A percentile compares a stretch with the other conserved stretches of the same genome.
phyloP scores from a whole-genome alignment of 257 asterid species.

The Cynanchum wilfordii region DNA sequence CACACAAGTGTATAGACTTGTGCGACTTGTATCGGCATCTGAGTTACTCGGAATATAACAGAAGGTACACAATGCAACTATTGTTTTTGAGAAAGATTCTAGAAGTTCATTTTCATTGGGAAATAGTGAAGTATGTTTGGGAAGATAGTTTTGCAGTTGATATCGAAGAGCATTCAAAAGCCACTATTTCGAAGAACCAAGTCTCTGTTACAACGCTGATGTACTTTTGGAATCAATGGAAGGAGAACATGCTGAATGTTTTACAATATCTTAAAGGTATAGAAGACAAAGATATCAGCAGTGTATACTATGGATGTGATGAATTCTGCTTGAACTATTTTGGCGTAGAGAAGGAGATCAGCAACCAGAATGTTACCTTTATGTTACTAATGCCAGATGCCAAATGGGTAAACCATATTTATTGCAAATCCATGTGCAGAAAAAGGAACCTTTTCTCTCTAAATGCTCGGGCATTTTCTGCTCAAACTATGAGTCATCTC shows the following conservation, averaged over 20 bases:
- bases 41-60: too few species aligned
- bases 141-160: not conserved
- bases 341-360: constrained; percentile 37
- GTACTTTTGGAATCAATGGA: constrained; percentile 44
- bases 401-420: constrained; percentile 39
- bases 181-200: constrained; percentile 23
- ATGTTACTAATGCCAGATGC: constrained; percentile 45
- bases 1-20: constrained; percentile 26
- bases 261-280: constrained; percentile 32
- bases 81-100: constrained; percentile 35
- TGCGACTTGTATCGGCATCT: constrained; percentile 16
- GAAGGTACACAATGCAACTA: not conserved
- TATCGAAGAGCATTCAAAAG: constrained; percentile 20
- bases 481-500: constrained; percentile 39
- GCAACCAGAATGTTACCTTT: constrained; percentile 15
- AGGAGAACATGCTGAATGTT: constrained; percentile 18
- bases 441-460: constrained; percentile 14
- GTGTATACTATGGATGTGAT: constrained; percentile 1
- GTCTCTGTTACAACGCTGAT: constrained; percentile 37
- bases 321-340: constrained; percentile 42
- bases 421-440: constrained; percentile 18
- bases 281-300: constrained; percentile 6
- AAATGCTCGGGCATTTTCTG: constrained; percentile 43
- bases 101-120: constrained; percentile 34
- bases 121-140: too few species aligned